phyloP scores from a whole-genome alignment of 257 asterid species.

The Solanum chaucha region DNA sequence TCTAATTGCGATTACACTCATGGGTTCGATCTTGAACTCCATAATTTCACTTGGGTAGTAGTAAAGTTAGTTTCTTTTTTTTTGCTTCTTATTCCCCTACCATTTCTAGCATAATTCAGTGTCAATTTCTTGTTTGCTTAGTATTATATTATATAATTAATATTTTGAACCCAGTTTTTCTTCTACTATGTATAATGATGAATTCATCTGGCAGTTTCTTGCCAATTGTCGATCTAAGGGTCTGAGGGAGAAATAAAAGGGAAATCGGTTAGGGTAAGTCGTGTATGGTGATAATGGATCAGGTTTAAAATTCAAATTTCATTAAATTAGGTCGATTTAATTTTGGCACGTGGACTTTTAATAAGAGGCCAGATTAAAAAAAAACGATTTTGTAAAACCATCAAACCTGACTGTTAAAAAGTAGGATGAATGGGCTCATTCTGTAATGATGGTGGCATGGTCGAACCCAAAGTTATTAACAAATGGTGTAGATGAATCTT shows the following conservation, averaged over 20 bases:
- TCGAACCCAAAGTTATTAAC: neutral
- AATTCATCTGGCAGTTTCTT: neutral
- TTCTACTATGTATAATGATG: neutral
- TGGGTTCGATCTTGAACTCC: neutral
- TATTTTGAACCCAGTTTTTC: neutral
- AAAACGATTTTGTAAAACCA: neutral
- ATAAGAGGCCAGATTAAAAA: neutral
- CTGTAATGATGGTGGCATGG: neutral
- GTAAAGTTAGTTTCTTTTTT: neutral
- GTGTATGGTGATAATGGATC: neutral
- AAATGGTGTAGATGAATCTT: neutral
- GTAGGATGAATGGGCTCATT: neutral
- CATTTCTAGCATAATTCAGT: neutral
- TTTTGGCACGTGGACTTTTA: neutral
- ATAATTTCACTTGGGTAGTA: neutral
- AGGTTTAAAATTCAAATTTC: neutral
- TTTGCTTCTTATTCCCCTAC: neutral
- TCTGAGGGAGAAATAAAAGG: neutral
- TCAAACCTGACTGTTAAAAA: neutral
- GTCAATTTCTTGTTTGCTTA: neutral
- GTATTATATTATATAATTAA: neutral
- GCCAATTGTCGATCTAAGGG: neutral
- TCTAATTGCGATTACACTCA: neutral
- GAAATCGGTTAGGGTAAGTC: neutral
- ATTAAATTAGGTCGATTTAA: too few species aligned